Conservation (phyloP, 192 early-diverging fungal species). For the Phycomyces nitens region DNA sequence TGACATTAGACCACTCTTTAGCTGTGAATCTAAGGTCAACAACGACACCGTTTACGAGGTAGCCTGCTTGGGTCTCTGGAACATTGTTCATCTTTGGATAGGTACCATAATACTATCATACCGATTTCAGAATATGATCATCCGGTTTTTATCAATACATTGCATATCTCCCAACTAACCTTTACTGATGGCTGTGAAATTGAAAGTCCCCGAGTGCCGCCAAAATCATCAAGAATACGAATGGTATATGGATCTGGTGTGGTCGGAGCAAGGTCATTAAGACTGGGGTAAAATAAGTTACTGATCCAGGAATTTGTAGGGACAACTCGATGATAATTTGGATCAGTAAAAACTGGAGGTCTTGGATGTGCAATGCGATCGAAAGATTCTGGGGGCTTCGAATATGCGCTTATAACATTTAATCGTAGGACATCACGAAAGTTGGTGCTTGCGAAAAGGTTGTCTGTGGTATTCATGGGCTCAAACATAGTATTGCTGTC, state of each 20-base stretch:
- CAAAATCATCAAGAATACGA: slow-evolving; percentile 25
- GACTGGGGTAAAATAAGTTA: slow-evolving; percentile 35
- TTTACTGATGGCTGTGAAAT: slow-evolving; percentile 24
- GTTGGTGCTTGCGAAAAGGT: neutral
- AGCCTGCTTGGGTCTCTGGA: slow-evolving; percentile 22
- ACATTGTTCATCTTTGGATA: slow-evolving; percentile 33
- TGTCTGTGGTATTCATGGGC: neutral
- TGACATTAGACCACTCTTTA: slow-evolving; percentile 20
- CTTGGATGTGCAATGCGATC: slow-evolving; percentile 21
- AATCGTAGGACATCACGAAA: neutral
- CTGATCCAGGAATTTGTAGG: slow-evolving; percentile 37
- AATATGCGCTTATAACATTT: slow-evolving; percentile 2
- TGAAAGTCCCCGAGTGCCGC: slow-evolving; percentile 29
- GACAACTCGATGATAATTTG: slow-evolving; percentile 5
- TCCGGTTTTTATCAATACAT: neutral
- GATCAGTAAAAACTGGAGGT: slow-evolving; percentile 14
- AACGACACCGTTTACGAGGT: slow-evolving; percentile 23
- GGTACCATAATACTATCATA: slow-evolving; percentile 9
- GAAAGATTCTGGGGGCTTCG: slow-evolving; percentile 15
- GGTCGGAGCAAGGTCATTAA: slow-evolving; percentile 26
- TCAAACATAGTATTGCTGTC: no score
- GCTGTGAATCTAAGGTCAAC: slow-evolving; percentile 29
- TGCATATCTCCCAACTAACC: neutral
- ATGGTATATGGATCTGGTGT: slow-evolving; percentile 36
- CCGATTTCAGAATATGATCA: neutral